Base-by-base conservation (phyloP, 2,329 filamentous ascomycete species). In the Ophiostoma sp. region DNA sequence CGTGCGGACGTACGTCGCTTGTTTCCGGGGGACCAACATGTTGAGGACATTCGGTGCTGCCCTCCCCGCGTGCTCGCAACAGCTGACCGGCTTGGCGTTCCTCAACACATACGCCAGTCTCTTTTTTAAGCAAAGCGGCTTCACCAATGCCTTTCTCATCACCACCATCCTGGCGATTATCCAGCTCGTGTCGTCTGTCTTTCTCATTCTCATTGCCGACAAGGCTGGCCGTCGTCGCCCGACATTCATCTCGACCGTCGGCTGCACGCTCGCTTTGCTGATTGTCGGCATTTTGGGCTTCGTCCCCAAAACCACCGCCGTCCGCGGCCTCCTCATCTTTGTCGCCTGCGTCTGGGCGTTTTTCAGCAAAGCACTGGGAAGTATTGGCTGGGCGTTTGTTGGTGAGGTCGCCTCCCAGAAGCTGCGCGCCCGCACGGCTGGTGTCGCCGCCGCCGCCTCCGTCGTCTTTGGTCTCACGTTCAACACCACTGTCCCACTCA, bases 51-150 rank as follows among this genome's bases (percentile, higher is more conserved):
- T 77, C n/a, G 74, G 69, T n/a, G 48, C 75, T 2, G 71, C 75
- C 6, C 69, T 75, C 25, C 74, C 75, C 19, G 70, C 68, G 7
- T 71, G 73, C 42, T 50, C 76, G 0, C 77, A 78, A 73, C 77
- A 78, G 66, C 73, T 78, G 11, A 77, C 74, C 9, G 77, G 77
- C 9, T 74, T 78, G 0, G 55, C 76, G 7, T 76, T 78, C 31
- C 70, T 78, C n/a, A 75, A 73, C 55, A 75, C 73, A 1, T 78
- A 78, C 33, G 75, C 76, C n/a, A 76, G 70, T 12, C 71, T 76
- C 15, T 78, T 78, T 63, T 78, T 78, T 73, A 73, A 77, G 64
- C 75, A 78, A 59, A 73, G 70, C 36, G 78, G 78, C 6, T 77
- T 78, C 31, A 71, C 42, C 15, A 73, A 79, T 59, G 73, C 77